A percentile compares a stretch with the other conserved stretches of the same genome.
phyloP scores from a whole-genome alignment of 176 grass and related monocot species.

The Tillandsia leiboldiana region DNA sequence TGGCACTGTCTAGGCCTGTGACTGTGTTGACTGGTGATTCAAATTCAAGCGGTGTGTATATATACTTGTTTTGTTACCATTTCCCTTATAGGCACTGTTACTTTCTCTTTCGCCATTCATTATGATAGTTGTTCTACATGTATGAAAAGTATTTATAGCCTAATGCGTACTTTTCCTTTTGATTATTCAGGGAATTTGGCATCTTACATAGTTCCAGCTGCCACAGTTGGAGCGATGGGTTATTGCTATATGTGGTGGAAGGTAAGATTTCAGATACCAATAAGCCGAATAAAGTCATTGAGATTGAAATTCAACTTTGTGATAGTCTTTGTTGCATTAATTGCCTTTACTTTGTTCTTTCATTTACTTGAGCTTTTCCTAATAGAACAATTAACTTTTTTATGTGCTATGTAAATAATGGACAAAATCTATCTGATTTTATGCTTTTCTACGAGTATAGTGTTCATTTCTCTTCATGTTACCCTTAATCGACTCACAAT shows the following conservation, averaged over 20 bases:
- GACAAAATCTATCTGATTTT: too few relatives aligned
- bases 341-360: slow-evolving; percentile 2
- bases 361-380: background rate
- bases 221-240: slow-evolving; percentile 78
- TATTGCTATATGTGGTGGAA: slow-evolving; percentile 99
- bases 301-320: slow-evolving; percentile 1
- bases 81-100: background rate
- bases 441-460: too few relatives aligned
- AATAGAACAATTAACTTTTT: background rate
- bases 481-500: too few relatives aligned
- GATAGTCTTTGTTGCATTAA: background rate
- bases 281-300: background rate
- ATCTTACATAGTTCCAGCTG: slow-evolving; percentile 81
- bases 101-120: background rate
- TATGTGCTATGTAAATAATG: background rate
- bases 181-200: slow-evolving; percentile 43
- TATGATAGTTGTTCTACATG: background rate
- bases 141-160: slow-evolving; percentile 11
- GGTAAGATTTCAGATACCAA: slow-evolving; percentile 31
- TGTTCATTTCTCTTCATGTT: too few relatives aligned
- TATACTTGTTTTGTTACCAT: background rate
- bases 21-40: slow-evolving; percentile 71
- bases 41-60: slow-evolving; percentile 45
- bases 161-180: slow-evolving; percentile 10
- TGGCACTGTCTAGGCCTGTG: slow-evolving; percentile 63